Evolutionary conservation across 208 protist species (phyloP), one percentile per base, ranked within the genome.

Genomic region (Balamuthia mandrillaris): DNA sequence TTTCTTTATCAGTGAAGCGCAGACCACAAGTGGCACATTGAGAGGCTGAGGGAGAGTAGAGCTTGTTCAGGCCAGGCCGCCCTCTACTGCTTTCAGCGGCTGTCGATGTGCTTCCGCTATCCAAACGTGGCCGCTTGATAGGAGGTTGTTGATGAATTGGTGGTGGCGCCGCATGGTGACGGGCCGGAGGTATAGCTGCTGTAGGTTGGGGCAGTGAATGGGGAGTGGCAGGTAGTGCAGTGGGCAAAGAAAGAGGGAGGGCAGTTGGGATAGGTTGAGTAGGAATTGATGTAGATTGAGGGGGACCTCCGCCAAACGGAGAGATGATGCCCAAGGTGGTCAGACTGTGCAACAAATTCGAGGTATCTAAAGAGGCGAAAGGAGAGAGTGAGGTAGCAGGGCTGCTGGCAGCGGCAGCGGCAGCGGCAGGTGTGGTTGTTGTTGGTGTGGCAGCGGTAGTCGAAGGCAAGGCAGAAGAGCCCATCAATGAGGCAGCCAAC

Each of bases 1-100:
- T 79, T 6, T 79, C 70, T 47, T 51, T 58, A 29, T 79, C 70
- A n/a, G 37, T 79, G 45, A 79, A 79, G 5, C 70, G 70, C 70
- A 79, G 29, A 39, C 70, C 70, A 29, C 70, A 79, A 16, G 70
- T 60, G 2, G 31, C 70, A 21, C 70, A 79, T 29, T 79, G 42
- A 14, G 58, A 3, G 21, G 16, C 47, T 37, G 58, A 79, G 45
- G 51, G 27, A 24, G 70, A 24, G 24, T 79, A 79, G 10, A 79
- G 70, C 29, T 39, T 27, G 49, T 79, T 79, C 12, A 79, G 33
- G n/a, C n/a, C n/a, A n/a, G n/a, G n/a, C n/a, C n/a, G n/a, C n/a
- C n/a, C n/a, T n/a, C n/a, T n/a, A n/a, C n/a, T n/a, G n/a, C n/a
- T n/a, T n/a, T n/a, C n/a, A n/a, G n/a, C n/a, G n/a, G n/a, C n/a